Percentiles rank a stretch among this genome's conserved stretches.
These are phyloP conservation scores for Penicillium roqueforti DNA, from an alignment of 495 filamentous ascomycete species.

Conservation along the genomic window DNA sequence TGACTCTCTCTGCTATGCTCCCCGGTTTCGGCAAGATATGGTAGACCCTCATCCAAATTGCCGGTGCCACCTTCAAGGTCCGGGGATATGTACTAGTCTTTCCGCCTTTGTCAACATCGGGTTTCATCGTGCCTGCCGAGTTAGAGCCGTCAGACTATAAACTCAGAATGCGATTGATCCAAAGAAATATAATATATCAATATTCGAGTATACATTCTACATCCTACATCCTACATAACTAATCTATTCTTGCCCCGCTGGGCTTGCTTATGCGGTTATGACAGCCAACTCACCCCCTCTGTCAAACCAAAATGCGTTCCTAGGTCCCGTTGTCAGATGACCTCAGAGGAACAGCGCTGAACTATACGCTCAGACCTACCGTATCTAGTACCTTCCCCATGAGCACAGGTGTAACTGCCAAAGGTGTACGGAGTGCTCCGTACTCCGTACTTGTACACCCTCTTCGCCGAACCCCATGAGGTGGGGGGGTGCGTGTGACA, in stretches of 20 bases:
- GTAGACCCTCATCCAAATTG: not conserved
- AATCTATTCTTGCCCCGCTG: not conserved
- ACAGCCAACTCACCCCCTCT: constrained; percentile 1
- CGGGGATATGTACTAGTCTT: constrained; percentile 13
- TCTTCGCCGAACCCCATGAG: constrained; percentile 1
- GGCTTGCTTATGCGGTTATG: constrained; percentile 5
- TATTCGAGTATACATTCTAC: not conserved
- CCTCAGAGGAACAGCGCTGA: not conserved
- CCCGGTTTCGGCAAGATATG: not conserved
- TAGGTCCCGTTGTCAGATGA: constrained; percentile 23
- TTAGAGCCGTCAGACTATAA: not conserved
- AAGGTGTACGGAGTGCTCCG: no score
- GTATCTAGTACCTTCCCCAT: not conserved
- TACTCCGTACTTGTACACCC: no score
- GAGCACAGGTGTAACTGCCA: constrained; percentile 2
- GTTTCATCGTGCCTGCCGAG: not conserved
- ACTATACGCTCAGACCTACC: constrained; percentile 19
- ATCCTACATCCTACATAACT: not conserved
- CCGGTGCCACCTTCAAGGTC: constrained; percentile 19
- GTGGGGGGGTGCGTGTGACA: not conserved
- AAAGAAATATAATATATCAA: not conserved
- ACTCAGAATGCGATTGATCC: not conserved
- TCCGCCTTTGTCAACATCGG: not conserved
- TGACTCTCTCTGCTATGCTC: not conserved
- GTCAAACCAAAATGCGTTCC: constrained; percentile 33